Evolutionary conservation across 2,329 filamentous ascomycete species (phyloP), one percentile per base, ranked within the genome.

Genomic region (Cladorrhinum sp.): DNA sequence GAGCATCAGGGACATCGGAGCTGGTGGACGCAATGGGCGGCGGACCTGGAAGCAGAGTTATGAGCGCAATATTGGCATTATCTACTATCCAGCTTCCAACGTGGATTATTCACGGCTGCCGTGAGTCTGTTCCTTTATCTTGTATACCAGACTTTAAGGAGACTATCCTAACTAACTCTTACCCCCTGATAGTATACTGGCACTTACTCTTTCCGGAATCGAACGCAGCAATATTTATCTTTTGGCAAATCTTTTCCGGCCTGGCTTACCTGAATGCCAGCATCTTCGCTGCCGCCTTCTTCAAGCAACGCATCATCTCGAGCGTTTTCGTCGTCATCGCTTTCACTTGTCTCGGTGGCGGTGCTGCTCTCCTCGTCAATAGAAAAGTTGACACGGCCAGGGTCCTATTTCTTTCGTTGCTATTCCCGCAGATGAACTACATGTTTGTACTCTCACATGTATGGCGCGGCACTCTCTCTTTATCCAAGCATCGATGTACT

Each of bases 221-320:
- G 8, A 73, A 65, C 57, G 65, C 70, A 2, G 70, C 67, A 18
- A 64, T 74, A 16, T 62, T 73, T n/a, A 72, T 78, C 58, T 71
- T 73, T 36, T 77, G 74, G 75, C 73, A 86, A 76, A 72, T 80
- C 66, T 64, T 80, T 73, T 65, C 81, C 70, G 61, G 83, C 69
- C 59, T 77, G 72, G 67, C 72, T 72, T 82, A 88, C n/a, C 89
- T 88, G 3, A 78, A 90, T 18, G 84, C 85, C 48, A 85, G 80
- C n/a, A 80, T 89, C 10, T 88, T 88, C 2, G 73, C 70, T 1
- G 71, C 75, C 0, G 64, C 74, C n/a, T 77, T 76, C 63, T 77
- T 77, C 67, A 68, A 52, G 21, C 49, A 24, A 7, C 55, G 60
- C 1, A 57, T 62, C 16, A 65, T 65, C 23, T 65, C 65, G 2